A percentile compares a stretch with the other conserved stretches of the same genome.
Evolutionary conservation across 148 eudicot species (phyloP).

Genomic region (Selenicereus undatus): DNA sequence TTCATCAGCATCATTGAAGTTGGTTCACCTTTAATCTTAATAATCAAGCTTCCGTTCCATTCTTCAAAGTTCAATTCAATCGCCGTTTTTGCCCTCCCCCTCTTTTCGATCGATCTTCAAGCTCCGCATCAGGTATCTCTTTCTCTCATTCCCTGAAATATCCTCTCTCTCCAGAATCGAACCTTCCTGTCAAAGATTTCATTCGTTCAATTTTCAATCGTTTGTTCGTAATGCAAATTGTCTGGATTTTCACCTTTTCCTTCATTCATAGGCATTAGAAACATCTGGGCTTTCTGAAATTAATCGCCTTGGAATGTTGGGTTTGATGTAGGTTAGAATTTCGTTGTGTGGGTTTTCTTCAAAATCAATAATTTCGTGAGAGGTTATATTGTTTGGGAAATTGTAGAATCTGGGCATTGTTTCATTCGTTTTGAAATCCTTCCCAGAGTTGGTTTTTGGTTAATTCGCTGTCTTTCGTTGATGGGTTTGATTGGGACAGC

Average conservation of each 20-base stretch:
- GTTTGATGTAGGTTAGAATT: not conserved
- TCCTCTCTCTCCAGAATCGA: not conserved
- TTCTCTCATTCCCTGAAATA: not conserved
- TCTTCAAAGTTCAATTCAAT: not conserved
- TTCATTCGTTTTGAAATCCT: not conserved
- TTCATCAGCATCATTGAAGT: not conserved
- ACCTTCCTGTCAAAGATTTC: too few species aligned
- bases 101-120: conserved; percentile 21
- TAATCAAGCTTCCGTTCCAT: not conserved
- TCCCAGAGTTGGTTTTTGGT: conserved; percentile 7
- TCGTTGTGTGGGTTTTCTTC: not conserved
- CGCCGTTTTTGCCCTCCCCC: conserved; percentile 7
- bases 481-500: conserved; percentile 13
- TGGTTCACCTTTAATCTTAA: not conserved
- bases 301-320: not conserved
- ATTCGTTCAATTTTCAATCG: too few species aligned
- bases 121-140: conserved; percentile 32
- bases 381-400: not conserved
- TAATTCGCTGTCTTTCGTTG: conserved; percentile 5
- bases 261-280: not conserved
- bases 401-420: conserved; percentile 7
- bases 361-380: not conserved
- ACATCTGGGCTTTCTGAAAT: conserved; percentile 6
- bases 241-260: not conserved
- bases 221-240: conserved; percentile 12